These are phyloP conservation scores for Fomitopsis pinicola DNA, from an alignment of 1,284 basidiomycete species.

Conservation along the genomic window DNA sequence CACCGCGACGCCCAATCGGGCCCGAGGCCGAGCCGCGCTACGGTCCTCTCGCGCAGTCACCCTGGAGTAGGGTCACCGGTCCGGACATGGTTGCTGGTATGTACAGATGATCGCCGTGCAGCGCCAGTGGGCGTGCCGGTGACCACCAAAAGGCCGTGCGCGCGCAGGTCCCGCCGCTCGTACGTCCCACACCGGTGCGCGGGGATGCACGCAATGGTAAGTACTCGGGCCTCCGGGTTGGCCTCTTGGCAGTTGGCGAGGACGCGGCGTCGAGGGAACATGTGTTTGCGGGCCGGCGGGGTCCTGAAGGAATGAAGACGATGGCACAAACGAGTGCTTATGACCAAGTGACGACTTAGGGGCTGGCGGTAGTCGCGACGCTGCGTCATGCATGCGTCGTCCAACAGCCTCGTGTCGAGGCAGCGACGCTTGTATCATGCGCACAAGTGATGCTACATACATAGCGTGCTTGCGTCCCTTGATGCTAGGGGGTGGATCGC, in stretches of 20 bases:
- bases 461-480: not conserved
- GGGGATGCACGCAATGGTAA: not conserved
- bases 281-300: too few species aligned
- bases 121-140: not conserved
- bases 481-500: not conserved
- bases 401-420: not conserved
- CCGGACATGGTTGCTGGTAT: slow-evolving; percentile 58
- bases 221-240: too few species aligned
- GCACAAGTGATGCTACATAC: not conserved
- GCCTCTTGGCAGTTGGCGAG: too few species aligned
- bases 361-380: not conserved
- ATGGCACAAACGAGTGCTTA: not conserved
- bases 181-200: not conserved
- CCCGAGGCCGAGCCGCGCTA: slow-evolving; percentile 46
- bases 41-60: slow-evolving; percentile 57
- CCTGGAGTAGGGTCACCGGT: slow-evolving; percentile 70
- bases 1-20: not conserved
- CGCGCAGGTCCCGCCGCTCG: not conserved
- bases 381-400: not conserved
- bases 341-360: not conserved
- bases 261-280: too few species aligned
- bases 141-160: not conserved
- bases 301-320: too few species aligned
- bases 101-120: slow-evolving; percentile 46
- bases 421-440: not conserved